Evolutionary conservation across 2,329 filamentous ascomycete genomes (phyloP), one percentile per base, ranked within the genome.

Genomic region (Orbilia javanica): DNA sequence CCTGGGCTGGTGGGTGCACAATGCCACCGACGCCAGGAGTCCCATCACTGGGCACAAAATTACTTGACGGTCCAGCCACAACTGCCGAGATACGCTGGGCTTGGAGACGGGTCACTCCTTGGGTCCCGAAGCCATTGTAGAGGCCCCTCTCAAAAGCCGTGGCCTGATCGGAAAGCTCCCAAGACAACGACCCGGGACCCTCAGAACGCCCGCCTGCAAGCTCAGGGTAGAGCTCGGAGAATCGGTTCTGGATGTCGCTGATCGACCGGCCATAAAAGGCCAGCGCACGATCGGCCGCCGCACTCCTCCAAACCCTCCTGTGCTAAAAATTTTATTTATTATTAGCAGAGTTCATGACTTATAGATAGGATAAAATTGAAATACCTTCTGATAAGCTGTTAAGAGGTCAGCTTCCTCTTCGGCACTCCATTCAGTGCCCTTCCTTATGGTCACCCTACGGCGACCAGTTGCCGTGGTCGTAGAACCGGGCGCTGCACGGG

Each of bases 201-300:
- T 20, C 18, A 6, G 52, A 29, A 6, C 39, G 39, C 27, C 22
- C 39, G 22, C 29, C 48, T 18, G 42, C 44, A 10, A 44, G 44
- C 11, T 70, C 73, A 22, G 65, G 66, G 48, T 50, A 53, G 29
- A 71, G 39, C 31, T 70, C 25, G 39, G 39, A 27, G 48, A 71
- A 65, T 4, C 66, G 66, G 22, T 18, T 6, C 7, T 29, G 25
- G 2, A 77, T 71, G 34, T 71, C 66, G 25, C 22, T 6, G n/a
- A 77, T 77, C 25, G 73, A 46, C 31, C 73, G 53, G 15, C 73
- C 73, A 20, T 66, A 55, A 39, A 77, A 77, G 15, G 73, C 57
- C 15, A 60, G 31, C 25, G 29, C 55, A 13, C 42, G 65, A 48
- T 77, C 66, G 1, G 65, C 65, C 31, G 73, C 73, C 29, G 39